Percentiles rank a stretch among this genome's conserved stretches.
Conservation (phyloP, 2,329 filamentous ascomycete genomes). For the Aspergillus niger region DNA sequence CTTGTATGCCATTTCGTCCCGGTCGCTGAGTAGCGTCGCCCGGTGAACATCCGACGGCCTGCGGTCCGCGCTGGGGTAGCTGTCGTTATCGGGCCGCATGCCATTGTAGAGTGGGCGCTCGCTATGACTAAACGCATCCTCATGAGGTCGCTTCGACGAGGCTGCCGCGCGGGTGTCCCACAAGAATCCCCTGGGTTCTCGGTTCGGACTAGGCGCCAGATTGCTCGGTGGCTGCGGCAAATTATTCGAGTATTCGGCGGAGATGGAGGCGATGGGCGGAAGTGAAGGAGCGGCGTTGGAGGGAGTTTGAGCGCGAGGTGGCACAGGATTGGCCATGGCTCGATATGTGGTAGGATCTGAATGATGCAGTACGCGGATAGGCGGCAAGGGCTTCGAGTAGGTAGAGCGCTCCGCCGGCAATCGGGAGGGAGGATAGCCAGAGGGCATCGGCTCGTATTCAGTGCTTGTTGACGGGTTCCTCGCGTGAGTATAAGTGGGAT, state of each 20-base stretch:
- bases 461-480: conserved; percentile 35
- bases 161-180: background rate
- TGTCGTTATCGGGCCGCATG: conserved; percentile 43
- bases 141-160: conserved; percentile 33
- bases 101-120: conserved; percentile 47
- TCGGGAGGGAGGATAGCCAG: conserved; percentile 27
- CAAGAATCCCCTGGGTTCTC: conserved; percentile 18
- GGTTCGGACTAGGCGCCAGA: conserved; percentile 24
- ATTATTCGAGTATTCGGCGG: conserved; percentile 30
- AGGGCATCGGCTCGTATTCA: conserved; percentile 33
- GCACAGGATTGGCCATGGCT: conserved; percentile 35
- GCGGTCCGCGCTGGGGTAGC: conserved; percentile 25
- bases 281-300: conserved; percentile 32
- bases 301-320: conserved; percentile 29
- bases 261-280: conserved; percentile 40
- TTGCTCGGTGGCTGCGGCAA: conserved; percentile 27
- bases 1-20: conserved; percentile 38
- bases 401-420: conserved; percentile 25
- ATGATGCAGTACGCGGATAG: conserved; percentile 30
- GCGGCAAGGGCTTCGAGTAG: conserved; percentile 28
- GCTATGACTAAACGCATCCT: conserved; percentile 43
- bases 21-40: conserved; percentile 26
- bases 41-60: conserved; percentile 31
- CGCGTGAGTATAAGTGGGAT: conserved; percentile 35
- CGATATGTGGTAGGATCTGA: conserved; percentile 44